Evolutionary conservation across 495 filamentous ascomycete genomes (phyloP).

Genomic region (Lasiosphaeria miniovina): DNA sequence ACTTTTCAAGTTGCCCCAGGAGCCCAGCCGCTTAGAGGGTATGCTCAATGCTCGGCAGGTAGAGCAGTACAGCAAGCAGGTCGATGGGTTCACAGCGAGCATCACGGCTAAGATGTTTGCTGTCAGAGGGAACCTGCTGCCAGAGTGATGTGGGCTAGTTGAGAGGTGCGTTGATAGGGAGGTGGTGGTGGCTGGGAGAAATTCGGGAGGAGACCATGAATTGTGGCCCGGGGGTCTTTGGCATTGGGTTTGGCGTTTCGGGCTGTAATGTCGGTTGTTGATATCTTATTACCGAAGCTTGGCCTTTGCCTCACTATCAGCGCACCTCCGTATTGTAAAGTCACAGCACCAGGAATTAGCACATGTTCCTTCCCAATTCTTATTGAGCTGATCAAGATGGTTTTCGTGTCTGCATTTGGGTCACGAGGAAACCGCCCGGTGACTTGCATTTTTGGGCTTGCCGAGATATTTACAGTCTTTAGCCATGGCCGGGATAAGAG

Average conservation of each 20-base stretch:
- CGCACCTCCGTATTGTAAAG: not conserved
- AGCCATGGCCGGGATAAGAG: no score
- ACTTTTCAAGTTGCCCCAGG: constrained; percentile 92
- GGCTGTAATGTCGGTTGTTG: constrained; percentile 12
- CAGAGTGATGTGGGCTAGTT: constrained; percentile 34
- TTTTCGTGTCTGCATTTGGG: no score
- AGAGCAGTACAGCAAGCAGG: constrained; percentile 95
- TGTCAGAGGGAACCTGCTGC: constrained; percentile 68
- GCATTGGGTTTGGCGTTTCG: constrained; percentile 36
- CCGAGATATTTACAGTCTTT: no score
- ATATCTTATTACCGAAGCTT: constrained; percentile 25
- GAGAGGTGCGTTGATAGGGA: no score
- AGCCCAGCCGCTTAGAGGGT: constrained; percentile 86
- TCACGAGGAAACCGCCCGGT: no score
- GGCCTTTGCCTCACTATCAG: constrained; percentile 14
- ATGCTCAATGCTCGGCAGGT: constrained; percentile 93
- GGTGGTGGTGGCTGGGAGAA: no score
- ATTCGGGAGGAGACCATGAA: constrained; percentile 11
- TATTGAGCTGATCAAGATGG: no score
- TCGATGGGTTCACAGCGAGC: constrained; percentile 91
- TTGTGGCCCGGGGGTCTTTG: constrained; percentile 18
- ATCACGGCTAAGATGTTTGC: constrained; percentile 98
- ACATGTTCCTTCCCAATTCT: no score
- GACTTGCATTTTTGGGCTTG: no score
- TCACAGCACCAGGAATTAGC: no score